Evolutionary conservation across 768 basidiomycete species (phyloP).

Genomic region (Dendrothele bispora): DNA sequence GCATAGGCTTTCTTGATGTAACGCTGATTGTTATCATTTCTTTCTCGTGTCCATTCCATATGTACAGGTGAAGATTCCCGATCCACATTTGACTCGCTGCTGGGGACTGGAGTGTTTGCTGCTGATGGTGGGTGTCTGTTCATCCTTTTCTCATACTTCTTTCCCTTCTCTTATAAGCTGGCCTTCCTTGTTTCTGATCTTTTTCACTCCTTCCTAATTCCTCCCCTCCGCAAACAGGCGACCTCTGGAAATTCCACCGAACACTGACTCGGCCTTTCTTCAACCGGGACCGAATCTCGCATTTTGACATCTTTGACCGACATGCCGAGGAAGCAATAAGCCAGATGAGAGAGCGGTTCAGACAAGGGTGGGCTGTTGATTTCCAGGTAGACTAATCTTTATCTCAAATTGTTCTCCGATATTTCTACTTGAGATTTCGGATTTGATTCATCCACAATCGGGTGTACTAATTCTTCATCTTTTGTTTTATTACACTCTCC

Average conservation of each 20-base stretch:
- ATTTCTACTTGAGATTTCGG: neutral
- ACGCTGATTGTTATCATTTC: too few relatives aligned
- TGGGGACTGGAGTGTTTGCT: constrained; percentile 36
- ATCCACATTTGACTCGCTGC: too few relatives aligned
- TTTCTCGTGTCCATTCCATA: too few relatives aligned
- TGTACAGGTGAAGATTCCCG: too few relatives aligned
- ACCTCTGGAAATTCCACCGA: constrained; percentile 37
- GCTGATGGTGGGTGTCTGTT: constrained; percentile 24
- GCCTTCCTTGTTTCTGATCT: neutral
- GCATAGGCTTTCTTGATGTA: too few relatives aligned
- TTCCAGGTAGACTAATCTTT: constrained; percentile 25
- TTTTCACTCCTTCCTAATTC: neutral
- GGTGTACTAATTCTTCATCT: too few relatives aligned
- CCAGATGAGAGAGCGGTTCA: constrained; percentile 16
- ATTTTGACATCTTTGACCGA: constrained; percentile 29
- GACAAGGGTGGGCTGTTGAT: constrained; percentile 21
- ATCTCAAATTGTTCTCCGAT: neutral
- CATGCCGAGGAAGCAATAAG: constrained; percentile 20
- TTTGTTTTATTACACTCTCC: too few relatives aligned
- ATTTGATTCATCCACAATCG: neutral
- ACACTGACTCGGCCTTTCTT: constrained; percentile 32
- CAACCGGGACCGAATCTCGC: constrained; percentile 24
- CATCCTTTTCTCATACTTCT: too few relatives aligned
- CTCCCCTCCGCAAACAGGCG: constrained; percentile 14
- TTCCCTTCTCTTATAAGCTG: too few relatives aligned